A percentile compares a stretch with the other conserved stretches of the same genome.
These are phyloP conservation scores for Botrytis tulipae DNA, from an alignment of 2,329 filamentous ascomycete species.

Conservation along the genomic window DNA sequence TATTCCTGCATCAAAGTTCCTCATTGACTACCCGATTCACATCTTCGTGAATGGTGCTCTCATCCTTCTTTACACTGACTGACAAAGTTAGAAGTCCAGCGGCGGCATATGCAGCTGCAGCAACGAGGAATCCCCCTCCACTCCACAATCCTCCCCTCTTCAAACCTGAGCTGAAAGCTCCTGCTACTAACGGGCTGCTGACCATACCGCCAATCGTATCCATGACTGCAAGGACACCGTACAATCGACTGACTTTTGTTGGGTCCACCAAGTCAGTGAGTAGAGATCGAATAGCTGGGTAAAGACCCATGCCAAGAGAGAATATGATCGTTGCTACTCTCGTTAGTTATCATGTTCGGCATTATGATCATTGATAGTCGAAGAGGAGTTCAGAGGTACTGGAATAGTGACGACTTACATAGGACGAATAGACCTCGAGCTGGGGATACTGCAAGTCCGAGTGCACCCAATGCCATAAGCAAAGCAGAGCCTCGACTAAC, in stretches of 20 bases:
- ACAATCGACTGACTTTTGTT: slow-evolving; percentile 53
- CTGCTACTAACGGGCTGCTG: slow-evolving; percentile 48
- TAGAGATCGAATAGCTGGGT: slow-evolving; percentile 47
- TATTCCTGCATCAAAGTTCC: not conserved
- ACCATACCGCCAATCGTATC: slow-evolving; percentile 51
- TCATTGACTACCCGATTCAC: not conserved
- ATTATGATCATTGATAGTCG: not conserved
- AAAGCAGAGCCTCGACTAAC: slow-evolving; percentile 35
- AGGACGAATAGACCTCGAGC: slow-evolving; percentile 18
- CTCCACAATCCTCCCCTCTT: slow-evolving; percentile 48
- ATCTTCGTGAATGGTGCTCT: not conserved
- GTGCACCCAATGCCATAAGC: slow-evolving; percentile 18
- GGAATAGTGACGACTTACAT: slow-evolving; percentile 15
- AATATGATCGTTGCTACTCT: slow-evolving; percentile 45
- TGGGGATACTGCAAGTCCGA: slow-evolving; percentile 22
- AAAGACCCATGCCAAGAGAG: slow-evolving; percentile 47
- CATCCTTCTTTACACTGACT: slow-evolving; percentile 11
- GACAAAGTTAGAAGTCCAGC: slow-evolving; percentile 5
- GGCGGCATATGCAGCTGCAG: not conserved
- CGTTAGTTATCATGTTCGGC: not conserved
- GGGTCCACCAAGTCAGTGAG: slow-evolving; percentile 54
- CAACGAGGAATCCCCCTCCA: slow-evolving; percentile 49
- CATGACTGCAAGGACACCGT: slow-evolving; percentile 50
- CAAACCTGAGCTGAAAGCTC: slow-evolving; percentile 48
- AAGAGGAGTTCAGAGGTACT: no score